A percentile compares a stretch with the other conserved stretches of the same genome.
These are phyloP conservation scores for Synura sp. DNA, from an alignment of 352 stramenopile species.

Conservation along the genomic window DNA sequence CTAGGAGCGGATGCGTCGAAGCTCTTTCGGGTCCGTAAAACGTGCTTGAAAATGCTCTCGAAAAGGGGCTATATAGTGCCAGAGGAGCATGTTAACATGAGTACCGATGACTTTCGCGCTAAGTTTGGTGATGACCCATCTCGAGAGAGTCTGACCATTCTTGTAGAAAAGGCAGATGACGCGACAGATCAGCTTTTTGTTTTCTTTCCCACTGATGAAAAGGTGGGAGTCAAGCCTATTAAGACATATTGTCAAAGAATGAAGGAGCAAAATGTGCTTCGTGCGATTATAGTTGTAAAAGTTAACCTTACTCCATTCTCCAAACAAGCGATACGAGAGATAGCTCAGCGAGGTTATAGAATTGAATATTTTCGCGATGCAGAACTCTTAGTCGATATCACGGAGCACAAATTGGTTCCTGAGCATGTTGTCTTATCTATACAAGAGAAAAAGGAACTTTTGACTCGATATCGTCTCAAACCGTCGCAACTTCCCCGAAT, in stretches of 20 bases:
- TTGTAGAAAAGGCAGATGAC: slow-evolving; percentile 75
- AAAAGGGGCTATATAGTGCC: slow-evolving; percentile 94
- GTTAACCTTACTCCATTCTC: slow-evolving; percentile 93
- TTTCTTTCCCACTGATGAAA: slow-evolving; percentile 98
- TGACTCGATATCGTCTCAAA: slow-evolving; percentile 98
- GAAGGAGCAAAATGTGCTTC: slow-evolving; percentile 91
- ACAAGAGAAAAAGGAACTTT: slow-evolving; percentile 93
- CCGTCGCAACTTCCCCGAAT: slow-evolving; percentile 98
- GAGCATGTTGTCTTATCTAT: slow-evolving; percentile 94
- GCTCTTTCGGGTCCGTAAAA: slow-evolving; percentile 89
- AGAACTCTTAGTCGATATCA: slow-evolving; percentile 99
- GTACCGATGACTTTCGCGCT: slow-evolving; percentile 77
- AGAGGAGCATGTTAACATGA: slow-evolving; percentile 92
- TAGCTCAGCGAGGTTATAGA: slow-evolving; percentile 57
- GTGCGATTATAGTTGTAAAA: slow-evolving; percentile 95
- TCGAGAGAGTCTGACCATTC: slow-evolving; percentile 90
- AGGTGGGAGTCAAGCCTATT: slow-evolving; percentile 94
- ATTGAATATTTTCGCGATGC: slow-evolving; percentile 97
- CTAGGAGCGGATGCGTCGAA: slow-evolving; percentile 61
- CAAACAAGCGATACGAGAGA: slow-evolving; percentile 91
- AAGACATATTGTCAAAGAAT: slow-evolving; percentile 88
- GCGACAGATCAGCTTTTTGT: slow-evolving; percentile 93
- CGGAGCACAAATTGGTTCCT: slow-evolving; percentile 94
- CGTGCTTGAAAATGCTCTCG: slow-evolving; percentile 82
- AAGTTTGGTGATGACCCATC: slow-evolving; percentile 71